phyloP scores from a whole-genome alignment of 257 asterid species.

The Linderniella brevidens region DNA sequence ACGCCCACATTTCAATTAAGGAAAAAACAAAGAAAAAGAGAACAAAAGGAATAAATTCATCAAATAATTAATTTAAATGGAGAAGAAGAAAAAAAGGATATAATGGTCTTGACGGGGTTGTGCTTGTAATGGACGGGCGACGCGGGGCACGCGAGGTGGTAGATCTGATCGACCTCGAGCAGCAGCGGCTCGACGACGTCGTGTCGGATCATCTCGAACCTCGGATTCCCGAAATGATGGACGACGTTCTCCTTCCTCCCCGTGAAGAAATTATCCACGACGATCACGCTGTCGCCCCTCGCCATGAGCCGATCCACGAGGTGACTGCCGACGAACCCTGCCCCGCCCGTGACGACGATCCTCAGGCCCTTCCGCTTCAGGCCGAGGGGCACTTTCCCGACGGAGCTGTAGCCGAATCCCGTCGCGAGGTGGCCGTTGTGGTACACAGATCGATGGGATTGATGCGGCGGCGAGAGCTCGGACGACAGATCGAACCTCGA shows the following conservation, averaged over 20 bases:
- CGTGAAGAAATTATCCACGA: conserved; percentile 90
- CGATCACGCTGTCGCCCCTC: conserved; percentile 90
- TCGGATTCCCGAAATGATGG: conserved; percentile 76
- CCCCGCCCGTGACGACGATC: conserved; percentile 92
- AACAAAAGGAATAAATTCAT: too few species aligned
- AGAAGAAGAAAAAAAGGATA: conserved; percentile 37
- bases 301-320: conserved; percentile 72
- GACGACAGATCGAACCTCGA: conserved; percentile 12
- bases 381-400: conserved; percentile 77
- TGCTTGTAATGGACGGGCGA: conserved; percentile 97
- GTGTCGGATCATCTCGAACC: conserved; percentile 87
- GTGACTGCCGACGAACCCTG: conserved; percentile 93
- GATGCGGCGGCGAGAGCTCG: conserved; percentile 20
- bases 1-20: conserved; percentile 18
- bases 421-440: conserved; percentile 36
- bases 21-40: conserved; percentile 1
- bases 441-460: conserved; percentile 24
- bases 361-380: conserved; percentile 58
- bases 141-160: conserved; percentile 96
- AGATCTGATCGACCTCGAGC: conserved; percentile 95
- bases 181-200: conserved; percentile 94
- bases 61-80: too few species aligned
- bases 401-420: conserved; percentile 43
- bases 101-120: conserved; percentile 91
- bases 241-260: conserved; percentile 83